phyloP scores from a whole-genome alignment of 192 early-diverging fungal genomes.

The Geranomyces variabilis region DNA sequence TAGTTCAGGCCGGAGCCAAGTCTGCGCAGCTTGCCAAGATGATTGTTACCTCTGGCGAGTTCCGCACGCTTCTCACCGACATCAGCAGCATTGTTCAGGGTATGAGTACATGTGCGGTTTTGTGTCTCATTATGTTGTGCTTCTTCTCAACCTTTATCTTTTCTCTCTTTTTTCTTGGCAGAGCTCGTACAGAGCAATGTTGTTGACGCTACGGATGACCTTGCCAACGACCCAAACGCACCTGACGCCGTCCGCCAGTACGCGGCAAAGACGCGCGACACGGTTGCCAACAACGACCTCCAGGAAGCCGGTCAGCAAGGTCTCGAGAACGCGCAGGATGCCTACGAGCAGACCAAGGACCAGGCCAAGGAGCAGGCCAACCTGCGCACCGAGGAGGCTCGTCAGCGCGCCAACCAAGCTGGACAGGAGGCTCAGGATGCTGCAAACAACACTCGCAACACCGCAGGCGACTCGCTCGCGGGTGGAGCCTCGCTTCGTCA shows the following conservation, averaged over 20 bases:
- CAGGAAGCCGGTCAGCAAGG: conserved; percentile 26
- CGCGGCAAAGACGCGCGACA: conserved; percentile 31
- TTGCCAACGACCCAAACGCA: conserved; percentile 36
- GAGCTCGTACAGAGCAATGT: conserved; percentile 26
- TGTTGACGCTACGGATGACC: conserved; percentile 22
- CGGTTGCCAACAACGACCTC: conserved; percentile 29
- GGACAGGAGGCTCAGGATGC: conserved; percentile 20
- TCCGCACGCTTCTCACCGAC: conserved; percentile 51
- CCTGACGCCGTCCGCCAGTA: conserved; percentile 26
- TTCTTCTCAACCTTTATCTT: background rate
- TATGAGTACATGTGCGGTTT: too few species aligned
- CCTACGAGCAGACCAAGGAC: conserved; percentile 13
- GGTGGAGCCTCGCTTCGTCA: conserved; percentile 27
- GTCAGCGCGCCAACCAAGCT: background rate
- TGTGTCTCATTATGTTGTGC: background rate
- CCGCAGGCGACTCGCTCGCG: conserved; percentile 33
- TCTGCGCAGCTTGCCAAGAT: conserved; percentile 47
- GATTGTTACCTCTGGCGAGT: conserved; percentile 51
- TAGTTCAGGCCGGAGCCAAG: conserved; percentile 39
- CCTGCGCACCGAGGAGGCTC: conserved; percentile 9
- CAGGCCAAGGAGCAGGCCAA: conserved; percentile 10
- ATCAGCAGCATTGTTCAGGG: conserved; percentile 39
- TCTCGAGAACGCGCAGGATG: conserved; percentile 25
- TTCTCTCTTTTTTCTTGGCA: background rate
- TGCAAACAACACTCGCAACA: conserved; percentile 17